Percentiles rank a stretch among this genome's conserved stretches.
These are phyloP conservation scores for Clonostachys solani DNA, from an alignment of 2,329 filamentous ascomycete genomes.

Conservation along the genomic window DNA sequence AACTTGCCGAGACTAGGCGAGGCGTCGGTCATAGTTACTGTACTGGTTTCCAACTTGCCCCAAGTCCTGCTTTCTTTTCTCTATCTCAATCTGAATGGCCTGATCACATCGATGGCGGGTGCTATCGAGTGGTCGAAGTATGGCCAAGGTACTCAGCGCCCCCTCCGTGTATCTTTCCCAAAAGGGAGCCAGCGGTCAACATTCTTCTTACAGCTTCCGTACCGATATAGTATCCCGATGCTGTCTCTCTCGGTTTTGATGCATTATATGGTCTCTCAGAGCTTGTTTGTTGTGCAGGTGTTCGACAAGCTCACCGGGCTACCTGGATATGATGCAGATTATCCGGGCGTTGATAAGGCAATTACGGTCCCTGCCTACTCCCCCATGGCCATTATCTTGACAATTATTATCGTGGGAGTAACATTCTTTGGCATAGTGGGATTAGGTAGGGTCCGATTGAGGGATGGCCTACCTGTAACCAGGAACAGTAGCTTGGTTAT, in stretches of 20 bases:
- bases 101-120: background rate
- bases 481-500: background rate
- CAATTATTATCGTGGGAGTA: no score
- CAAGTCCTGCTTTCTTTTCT: background rate
- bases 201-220: background rate
- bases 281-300: background rate
- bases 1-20: no score
- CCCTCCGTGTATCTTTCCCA: background rate
- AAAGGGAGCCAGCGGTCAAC: background rate
- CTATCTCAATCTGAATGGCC: background rate
- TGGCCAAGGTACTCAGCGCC: background rate
- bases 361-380: no score
- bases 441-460: background rate
- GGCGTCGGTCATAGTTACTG: background rate
- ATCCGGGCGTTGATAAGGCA: no score
- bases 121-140: background rate
- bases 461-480: background rate
- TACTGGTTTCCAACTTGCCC: background rate
- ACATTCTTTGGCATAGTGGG: background rate
- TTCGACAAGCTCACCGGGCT: background rate
- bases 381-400: no score
- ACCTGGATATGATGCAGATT: no score
- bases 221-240: background rate
- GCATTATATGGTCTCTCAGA: background rate
- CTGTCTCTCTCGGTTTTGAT: background rate